Conservation (phyloP, 164 flowering plant genomes). For the Aristolochia fimbriata region DNA sequence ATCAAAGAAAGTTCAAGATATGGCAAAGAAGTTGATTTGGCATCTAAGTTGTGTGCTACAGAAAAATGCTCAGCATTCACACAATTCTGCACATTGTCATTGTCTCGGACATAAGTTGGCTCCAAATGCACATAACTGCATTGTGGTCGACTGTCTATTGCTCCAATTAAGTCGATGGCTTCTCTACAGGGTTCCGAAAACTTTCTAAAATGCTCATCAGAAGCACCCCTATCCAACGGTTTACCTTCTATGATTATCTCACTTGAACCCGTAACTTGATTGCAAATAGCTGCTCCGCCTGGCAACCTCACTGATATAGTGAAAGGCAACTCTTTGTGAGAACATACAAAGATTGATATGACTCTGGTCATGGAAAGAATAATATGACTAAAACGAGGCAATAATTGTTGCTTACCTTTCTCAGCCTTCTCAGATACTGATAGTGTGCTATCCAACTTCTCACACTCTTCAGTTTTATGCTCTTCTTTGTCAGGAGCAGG, state of each 20-base stretch:
- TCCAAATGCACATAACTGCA: slow-evolving; percentile 1
- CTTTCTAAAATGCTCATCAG: slow-evolving; percentile 13
- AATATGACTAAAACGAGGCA: neutral
- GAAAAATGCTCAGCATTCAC: slow-evolving; percentile 12
- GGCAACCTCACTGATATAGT: slow-evolving; percentile 6
- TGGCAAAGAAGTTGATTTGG: slow-evolving; percentile 27
- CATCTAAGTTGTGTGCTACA: slow-evolving; percentile 1
- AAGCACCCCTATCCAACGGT: neutral
- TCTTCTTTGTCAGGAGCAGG: slow-evolving; percentile 1
- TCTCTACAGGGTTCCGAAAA: slow-evolving; percentile 27
- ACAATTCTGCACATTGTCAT: slow-evolving; percentile 4
- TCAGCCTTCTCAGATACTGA: neutral
- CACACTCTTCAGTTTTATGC: neutral
- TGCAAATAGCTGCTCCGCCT: slow-evolving; percentile 2
- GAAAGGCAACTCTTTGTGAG: neutral
- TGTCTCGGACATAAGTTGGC: neutral
- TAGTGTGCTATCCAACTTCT: neutral
- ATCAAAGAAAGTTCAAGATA: slow-evolving; percentile 65
- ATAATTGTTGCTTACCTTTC: neutral
- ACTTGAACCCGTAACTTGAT: slow-evolving; percentile 9
- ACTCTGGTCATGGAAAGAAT: neutral
- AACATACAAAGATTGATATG: no score
- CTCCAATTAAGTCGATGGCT: slow-evolving; percentile 77
- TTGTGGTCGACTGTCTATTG: slow-evolving; percentile 28
- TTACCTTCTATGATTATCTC: slow-evolving; percentile 1